Percentiles rank a stretch among this genome's conserved stretches.
These are phyloP conservation scores for Olyra latifolia DNA, from an alignment of 176 grass and related monocot genomes.

Conservation along the genomic window DNA sequence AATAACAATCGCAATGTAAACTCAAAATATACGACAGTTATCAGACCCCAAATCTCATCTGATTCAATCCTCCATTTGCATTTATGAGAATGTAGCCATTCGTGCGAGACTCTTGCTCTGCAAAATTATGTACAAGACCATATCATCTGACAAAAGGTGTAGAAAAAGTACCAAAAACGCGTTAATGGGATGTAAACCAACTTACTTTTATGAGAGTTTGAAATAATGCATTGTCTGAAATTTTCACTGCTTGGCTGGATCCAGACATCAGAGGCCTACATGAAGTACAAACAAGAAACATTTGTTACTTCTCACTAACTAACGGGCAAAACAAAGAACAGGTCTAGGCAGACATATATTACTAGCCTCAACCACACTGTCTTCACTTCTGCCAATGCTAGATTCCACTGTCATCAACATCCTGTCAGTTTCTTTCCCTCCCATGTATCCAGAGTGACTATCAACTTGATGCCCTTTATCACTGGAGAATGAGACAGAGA, in stretches of 20 bases:
- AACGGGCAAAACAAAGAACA: slow-evolving; percentile 19
- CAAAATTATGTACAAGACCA: slow-evolving; percentile 32
- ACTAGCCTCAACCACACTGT: slow-evolving; percentile 66
- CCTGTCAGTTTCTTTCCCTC: slow-evolving; percentile 67
- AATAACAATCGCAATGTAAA: slow-evolving; percentile 24
- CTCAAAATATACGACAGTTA: slow-evolving; percentile 39
- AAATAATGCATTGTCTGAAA: slow-evolving; percentile 81
- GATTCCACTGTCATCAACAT: slow-evolving; percentile 65
- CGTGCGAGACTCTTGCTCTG: slow-evolving; percentile 68
- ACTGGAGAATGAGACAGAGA: slow-evolving; percentile 51
- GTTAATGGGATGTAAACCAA: slow-evolving; percentile 12
- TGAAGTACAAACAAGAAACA: slow-evolving; percentile 33
- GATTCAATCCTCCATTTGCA: slow-evolving; percentile 98
- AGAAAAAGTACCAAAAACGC: slow-evolving; percentile 14
- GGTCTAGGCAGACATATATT: slow-evolving; percentile 30
- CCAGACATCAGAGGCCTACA: slow-evolving; percentile 73
- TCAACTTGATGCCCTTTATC: slow-evolving; percentile 37
- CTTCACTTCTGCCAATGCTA: slow-evolving; percentile 43
- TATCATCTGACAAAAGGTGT: slow-evolving; percentile 29
- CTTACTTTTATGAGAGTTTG: slow-evolving; percentile 85
- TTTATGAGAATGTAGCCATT: slow-evolving; percentile 98
- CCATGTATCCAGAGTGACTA: slow-evolving; percentile 33
- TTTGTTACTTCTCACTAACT: slow-evolving; percentile 24
- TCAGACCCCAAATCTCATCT: slow-evolving; percentile 99
- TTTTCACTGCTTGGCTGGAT: slow-evolving; percentile 65